Percentiles rank a stretch among this genome's conserved stretches.
These are phyloP conservation scores for Ploettnerulaceae sp. DNA, from an alignment of 2,329 filamentous ascomycete genomes.

Conservation along the genomic window DNA sequence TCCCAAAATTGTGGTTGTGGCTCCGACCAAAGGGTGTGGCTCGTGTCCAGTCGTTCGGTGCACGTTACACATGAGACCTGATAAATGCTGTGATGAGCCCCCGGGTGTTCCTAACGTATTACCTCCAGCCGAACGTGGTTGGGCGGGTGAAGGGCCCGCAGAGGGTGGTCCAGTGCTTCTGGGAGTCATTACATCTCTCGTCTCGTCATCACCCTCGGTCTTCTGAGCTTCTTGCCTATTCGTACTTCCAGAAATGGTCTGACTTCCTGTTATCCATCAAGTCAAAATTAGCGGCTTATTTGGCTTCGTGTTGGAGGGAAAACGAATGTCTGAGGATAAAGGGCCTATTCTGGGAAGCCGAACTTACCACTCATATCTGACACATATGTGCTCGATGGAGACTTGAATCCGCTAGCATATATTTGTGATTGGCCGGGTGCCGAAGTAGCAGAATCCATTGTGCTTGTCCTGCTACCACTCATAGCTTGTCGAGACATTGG, in stretches of 20 bases:
- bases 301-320: too few species aligned
- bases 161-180: conserved; percentile 51
- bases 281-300: too few species aligned
- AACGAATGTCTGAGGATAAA: too few species aligned
- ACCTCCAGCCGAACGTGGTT: conserved; percentile 38
- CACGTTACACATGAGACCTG: conserved; percentile 66
- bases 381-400: conserved; percentile 18
- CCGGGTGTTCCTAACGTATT: conserved; percentile 41
- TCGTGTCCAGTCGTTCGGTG: conserved; percentile 85
- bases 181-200: conserved; percentile 46
- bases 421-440: conserved; percentile 17
- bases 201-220: conserved; percentile 38
- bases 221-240: conserved; percentile 44
- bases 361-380: conserved; percentile 29
- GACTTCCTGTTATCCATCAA: too few species aligned
- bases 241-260: conserved; percentile 42
- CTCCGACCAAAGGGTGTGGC: conserved; percentile 85
- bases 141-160: conserved; percentile 53
- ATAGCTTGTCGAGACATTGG: conserved; percentile 26
- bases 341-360: too few species aligned
- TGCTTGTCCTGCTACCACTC: conserved; percentile 31
- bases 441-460: conserved; percentile 32
- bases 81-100: conserved; percentile 52
- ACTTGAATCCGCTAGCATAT: conserved; percentile 24
- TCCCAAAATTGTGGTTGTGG: conserved; percentile 89